Percentiles rank a stretch among this genome's conserved stretches.
phyloP scores from a whole-genome alignment of 2,329 filamentous ascomycete genomes.

The Uncinocarpus reesii region DNA sequence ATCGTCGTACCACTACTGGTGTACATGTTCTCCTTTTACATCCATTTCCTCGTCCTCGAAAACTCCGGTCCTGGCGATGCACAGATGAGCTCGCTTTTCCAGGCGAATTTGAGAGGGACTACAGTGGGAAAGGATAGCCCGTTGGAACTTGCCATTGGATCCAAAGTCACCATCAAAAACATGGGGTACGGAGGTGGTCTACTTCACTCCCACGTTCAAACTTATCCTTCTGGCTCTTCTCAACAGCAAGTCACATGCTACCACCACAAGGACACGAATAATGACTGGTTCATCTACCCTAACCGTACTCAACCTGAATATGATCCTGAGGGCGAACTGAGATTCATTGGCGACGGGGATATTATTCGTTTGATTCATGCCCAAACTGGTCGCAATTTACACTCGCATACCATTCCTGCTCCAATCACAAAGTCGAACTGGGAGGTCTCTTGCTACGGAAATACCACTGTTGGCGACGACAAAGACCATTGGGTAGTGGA shows the following conservation, averaged over 20 bases:
- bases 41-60: conserved; percentile 89
- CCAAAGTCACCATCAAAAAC: conserved; percentile 88
- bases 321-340: conserved; percentile 58
- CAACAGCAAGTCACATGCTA: conserved; percentile 99
- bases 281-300: conserved; percentile 98
- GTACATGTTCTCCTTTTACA: conserved; percentile 89
- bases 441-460: conserved; percentile 94
- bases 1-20: conserved; percentile 83
- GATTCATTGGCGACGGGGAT: conserved; percentile 66
- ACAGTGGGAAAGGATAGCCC: conserved; percentile 92
- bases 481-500: conserved; percentile 97
- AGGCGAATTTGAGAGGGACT: conserved; percentile 88
- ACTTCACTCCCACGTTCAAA: conserved; percentile 92
- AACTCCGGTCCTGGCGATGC: conserved; percentile 92
- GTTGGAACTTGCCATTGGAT: conserved; percentile 81
- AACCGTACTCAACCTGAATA: conserved; percentile 69
- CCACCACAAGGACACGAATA: conserved; percentile 98
- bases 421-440: conserved; percentile 80
- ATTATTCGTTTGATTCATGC: conserved; percentile 81
- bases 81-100: conserved; percentile 99
- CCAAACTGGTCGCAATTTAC: conserved; percentile 91
- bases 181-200: conserved; percentile 98
- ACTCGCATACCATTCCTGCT: conserved; percentile 83
- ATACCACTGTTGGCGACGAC: conserved; percentile 85
- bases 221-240: conserved; percentile 80